Conservation (phyloP, 2,329 filamentous ascomycete species). For the Hymenoscyphus fructigenus region DNA sequence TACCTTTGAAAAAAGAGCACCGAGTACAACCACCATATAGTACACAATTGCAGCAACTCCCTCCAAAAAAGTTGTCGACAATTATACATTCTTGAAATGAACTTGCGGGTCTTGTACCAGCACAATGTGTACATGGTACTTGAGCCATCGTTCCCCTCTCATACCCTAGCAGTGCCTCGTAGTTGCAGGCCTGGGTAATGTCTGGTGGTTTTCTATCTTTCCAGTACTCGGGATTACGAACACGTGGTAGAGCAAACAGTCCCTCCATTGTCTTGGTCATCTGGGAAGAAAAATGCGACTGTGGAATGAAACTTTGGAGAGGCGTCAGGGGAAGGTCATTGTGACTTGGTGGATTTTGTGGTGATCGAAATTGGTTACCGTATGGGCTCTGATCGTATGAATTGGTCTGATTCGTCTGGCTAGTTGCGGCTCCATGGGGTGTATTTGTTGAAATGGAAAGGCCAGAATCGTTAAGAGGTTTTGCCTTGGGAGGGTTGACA, state of each 20-base stretch:
- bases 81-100: not conserved
- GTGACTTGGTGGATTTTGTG: not conserved
- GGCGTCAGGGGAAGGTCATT: not conserved
- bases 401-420: not conserved
- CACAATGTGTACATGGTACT: not conserved
- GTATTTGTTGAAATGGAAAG: not conserved
- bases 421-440: not conserved
- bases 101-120: not conserved
- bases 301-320: not conserved
- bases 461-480: not conserved
- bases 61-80: not conserved
- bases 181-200: not conserved
- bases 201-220: not conserved
- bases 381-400: not conserved
- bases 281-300: not conserved
- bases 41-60: not conserved
- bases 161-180: not conserved
- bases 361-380: not conserved
- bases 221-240: not conserved
- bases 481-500: not conserved
- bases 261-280: slow-evolving; percentile 2
- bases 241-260: not conserved
- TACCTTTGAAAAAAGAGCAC: not conserved
- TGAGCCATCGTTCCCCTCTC: not conserved
- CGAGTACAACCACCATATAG: not conserved